Evolutionary conservation across 768 basidiomycete species (phyloP), one percentile per base, ranked within the genome.

Genomic region (Guyanaporus albipodus): DNA sequence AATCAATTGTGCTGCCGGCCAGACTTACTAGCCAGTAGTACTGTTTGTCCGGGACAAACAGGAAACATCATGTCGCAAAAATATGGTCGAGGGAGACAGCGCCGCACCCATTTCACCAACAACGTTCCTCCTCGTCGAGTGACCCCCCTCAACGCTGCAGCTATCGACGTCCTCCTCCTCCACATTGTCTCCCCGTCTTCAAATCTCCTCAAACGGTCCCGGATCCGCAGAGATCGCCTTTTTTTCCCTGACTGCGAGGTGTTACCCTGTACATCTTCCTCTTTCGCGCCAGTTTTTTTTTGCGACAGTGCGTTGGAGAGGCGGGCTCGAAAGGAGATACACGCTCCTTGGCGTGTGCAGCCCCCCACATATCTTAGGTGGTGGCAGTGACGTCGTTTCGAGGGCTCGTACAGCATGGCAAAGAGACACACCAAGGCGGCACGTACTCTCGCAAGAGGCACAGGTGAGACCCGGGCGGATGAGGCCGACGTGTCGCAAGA

Each of bases 171-270:
- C 42, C 17, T 27, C 42, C 17, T 27, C 29, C 12, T 6, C 29
- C 1, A 45, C 39, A 34, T 42, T 34, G 9, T 6, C 8, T 8
- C 2, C 44, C 19, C 53, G 71, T 79, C 74, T 74, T 85, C 79
- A 68, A 80, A 85, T 64, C 73, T 70, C 66, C 50, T 52, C 65
- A 69, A 84, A 84, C 80, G 74, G 75, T 82, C 66, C 65, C 62
- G 75, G 71, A 88, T 81, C 75, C 70, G 67, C 41, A 52, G 75
- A 87, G 84, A 84, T 84, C 82, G 68, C 66, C 48, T 35, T 53
- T 50, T 53, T 59, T 50, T 48, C 6, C 24, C 18, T 34, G 18
- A 15, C n/a, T 9, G 15, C 23, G 37, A 47, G 39, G 36, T 18
- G 18, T 37, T 32, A 15, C 36, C 21, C 18, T 19, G 29, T 29